Evolutionary conservation across 2,329 filamentous ascomycete species (phyloP).

Genomic region (Pseudogymnoascus verrucosus): DNA sequence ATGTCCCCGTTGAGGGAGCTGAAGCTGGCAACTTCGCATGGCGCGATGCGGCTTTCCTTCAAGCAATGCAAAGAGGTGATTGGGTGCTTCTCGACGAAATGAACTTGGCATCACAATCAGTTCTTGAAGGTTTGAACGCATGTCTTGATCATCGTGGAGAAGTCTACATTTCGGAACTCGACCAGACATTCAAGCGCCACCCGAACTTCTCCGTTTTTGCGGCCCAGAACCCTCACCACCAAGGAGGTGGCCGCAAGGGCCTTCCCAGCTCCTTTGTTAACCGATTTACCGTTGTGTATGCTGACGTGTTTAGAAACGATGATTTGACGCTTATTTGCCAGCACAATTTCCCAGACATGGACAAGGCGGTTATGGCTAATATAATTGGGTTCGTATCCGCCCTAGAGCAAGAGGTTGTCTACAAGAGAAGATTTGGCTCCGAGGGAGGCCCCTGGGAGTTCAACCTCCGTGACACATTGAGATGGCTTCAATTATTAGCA

Average conservation of each 20-base stretch:
- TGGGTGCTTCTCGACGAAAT: constrained; percentile 98
- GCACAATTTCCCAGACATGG: constrained; percentile 63
- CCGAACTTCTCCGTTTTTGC: constrained; percentile 90
- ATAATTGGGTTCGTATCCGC: constrained; percentile 73
- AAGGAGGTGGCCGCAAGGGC: constrained; percentile 91
- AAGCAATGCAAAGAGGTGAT: constrained; percentile 92
- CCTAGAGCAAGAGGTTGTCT: constrained; percentile 65
- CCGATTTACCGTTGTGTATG: constrained; percentile 95
- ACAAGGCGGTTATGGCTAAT: constrained; percentile 49
- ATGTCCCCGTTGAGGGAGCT: constrained; percentile 90
- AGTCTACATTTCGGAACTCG: constrained; percentile 89
- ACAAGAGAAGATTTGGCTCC: constrained; percentile 48
- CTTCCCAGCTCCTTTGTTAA: constrained; percentile 95
- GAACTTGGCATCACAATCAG: constrained; percentile 95
- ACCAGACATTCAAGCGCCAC: constrained; percentile 87
- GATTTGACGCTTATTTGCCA: constrained; percentile 78
- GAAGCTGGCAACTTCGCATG: constrained; percentile 86
- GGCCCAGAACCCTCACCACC: constrained; percentile 94
- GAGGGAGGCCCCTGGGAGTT: constrained; percentile 87
- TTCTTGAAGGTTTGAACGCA: constrained; percentile 91
- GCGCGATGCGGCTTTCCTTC: constrained; percentile 90
- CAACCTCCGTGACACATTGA: constrained; percentile 80
- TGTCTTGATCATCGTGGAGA: constrained; percentile 95
- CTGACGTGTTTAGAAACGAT: constrained; percentile 74
- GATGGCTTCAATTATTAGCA: constrained; percentile 72